Evolutionary conservation across 2,329 filamentous ascomycete species (phyloP).

Genomic region (Helminthosporium solani): DNA sequence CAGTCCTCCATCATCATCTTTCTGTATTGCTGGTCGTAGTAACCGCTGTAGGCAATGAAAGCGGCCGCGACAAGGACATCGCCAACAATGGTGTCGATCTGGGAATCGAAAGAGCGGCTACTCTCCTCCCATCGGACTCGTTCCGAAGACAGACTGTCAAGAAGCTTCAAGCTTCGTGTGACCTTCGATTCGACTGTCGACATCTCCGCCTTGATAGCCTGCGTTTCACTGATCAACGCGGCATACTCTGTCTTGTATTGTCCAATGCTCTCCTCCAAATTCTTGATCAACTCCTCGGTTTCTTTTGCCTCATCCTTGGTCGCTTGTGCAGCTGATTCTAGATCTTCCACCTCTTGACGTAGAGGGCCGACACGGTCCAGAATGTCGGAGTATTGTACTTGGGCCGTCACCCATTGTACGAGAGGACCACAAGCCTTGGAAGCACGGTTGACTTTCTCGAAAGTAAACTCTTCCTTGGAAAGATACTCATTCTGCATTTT

Average conservation of each 20-base stretch:
- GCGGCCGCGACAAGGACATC: slow-evolving; percentile 96
- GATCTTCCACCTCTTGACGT: slow-evolving; percentile 80
- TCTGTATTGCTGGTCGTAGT: slow-evolving; percentile 97
- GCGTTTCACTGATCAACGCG: slow-evolving; percentile 91
- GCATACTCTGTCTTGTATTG: slow-evolving; percentile 97
- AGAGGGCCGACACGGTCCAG: slow-evolving; percentile 90
- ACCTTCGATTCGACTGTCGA: slow-evolving; percentile 96
- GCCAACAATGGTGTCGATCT: slow-evolving; percentile 93
- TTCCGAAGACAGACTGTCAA: slow-evolving; percentile 94
- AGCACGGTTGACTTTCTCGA: slow-evolving; percentile 92
- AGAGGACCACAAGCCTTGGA: slow-evolving; percentile 96
- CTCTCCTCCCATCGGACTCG: slow-evolving; percentile 92
- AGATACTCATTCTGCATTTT: slow-evolving; percentile 94
- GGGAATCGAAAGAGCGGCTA: slow-evolving; percentile 96
- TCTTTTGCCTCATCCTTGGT: slow-evolving; percentile 93
- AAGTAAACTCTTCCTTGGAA: slow-evolving; percentile 92
- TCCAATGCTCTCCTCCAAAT: slow-evolving; percentile 85
- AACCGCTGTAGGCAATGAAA: slow-evolving; percentile 93
- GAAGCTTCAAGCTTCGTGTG: slow-evolving; percentile 87
- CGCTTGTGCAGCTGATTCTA: slow-evolving; percentile 85
- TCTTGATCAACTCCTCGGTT: slow-evolving; percentile 81
- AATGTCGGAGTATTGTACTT: slow-evolving; percentile 98
- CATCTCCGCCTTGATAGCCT: slow-evolving; percentile 98
- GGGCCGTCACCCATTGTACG: slow-evolving; percentile 94
- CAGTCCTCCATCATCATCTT: slow-evolving; percentile 98